Evolutionary conservation across 371 early-diverging fungal species (phyloP).

Genomic region (Blakeslea trispora): DNA sequence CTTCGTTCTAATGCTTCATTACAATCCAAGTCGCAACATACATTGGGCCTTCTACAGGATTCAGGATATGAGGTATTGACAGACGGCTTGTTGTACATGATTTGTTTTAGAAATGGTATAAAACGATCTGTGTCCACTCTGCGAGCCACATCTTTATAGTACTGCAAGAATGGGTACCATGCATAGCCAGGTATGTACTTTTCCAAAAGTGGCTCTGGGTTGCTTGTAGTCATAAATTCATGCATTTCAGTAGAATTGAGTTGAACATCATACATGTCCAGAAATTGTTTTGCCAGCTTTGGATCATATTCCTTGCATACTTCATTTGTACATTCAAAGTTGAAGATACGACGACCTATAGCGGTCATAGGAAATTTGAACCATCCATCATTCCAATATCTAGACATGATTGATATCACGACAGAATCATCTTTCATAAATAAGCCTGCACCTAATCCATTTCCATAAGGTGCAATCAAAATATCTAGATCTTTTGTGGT

Average conservation of each 20-base stretch:
- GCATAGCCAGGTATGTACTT: conserved; percentile 2
- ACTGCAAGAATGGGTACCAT: conserved; percentile 9
- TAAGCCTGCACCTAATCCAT: conserved; percentile 45
- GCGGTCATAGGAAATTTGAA: conserved; percentile 50
- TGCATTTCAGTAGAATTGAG: conserved; percentile 17
- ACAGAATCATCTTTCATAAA: conserved; percentile 46
- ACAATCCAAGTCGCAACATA: conserved; percentile 31
- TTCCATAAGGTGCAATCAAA: conserved; percentile 48
- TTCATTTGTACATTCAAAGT: conserved; percentile 22
- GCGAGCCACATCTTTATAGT: conserved; percentile 21
- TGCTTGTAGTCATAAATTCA: conserved; percentile 7
- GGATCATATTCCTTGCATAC: conserved; percentile 18
- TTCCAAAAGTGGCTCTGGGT: neutral
- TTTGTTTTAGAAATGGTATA: conserved; percentile 16
- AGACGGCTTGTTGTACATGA: conserved; percentile 12
- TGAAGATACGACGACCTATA: conserved; percentile 47
- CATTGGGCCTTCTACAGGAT: conserved; percentile 17
- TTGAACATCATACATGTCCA: neutral
- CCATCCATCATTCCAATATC: conserved; percentile 50
- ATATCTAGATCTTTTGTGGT: conserved; percentile 46
- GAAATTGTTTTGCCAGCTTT: neutral
- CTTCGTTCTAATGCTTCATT: conserved; percentile 20
- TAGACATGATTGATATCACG: conserved; percentile 39
- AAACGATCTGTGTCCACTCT: conserved; percentile 21
- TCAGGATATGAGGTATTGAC: conserved; percentile 14